Evolutionary conservation across 768 basidiomycete species (phyloP), one percentile per base, ranked within the genome.

Genomic region (Suillus bovinus): DNA sequence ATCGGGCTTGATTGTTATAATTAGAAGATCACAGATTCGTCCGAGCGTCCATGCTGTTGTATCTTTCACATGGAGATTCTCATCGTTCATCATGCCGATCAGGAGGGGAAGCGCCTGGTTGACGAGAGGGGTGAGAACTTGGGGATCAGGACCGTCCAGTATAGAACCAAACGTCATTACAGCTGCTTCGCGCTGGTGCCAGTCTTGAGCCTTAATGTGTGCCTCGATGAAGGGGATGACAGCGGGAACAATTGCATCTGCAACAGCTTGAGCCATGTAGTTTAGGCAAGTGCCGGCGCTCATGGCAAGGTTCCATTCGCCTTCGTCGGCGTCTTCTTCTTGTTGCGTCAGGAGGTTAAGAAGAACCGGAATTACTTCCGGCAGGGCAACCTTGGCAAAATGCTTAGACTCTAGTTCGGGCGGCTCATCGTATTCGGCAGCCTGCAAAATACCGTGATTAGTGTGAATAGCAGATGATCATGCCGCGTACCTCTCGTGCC

Each of bases 261-360:
- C 84, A 13, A 98, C 94, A 33, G 95, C 93, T 62, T 90, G 88
- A 0, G 97, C 94, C 64, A 98, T 86, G 58, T 94, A 88, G 24
- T 86, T 81, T 58, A 99, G 81, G 74, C 95, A 97, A 2, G 93
- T 96, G 24, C 90, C 94, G 11, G 94, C 96, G 22, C 96, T 94
- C 96, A 98, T 98, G 17, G 94, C 89, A 46, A 96, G 87, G 70
- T 96, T 96, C 97, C 97, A 99, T 73, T 99, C 97, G 68, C 98
- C 97, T 66, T 98, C 96, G 49, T 96, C 95, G 1, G 94, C 94
- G 67, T 98, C 94, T 72, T 99, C 97, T 68, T 96, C 93, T 74
- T 99, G 97, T 66, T 86, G 90, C 2, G 91, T 94, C 63, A 99
- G 84, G 24, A 99, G 85, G 44, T 86, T 82, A 27, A 99, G 82